phyloP scores from a whole-genome alignment of 345 rosid species.

The Eucalyptus marginata region DNA sequence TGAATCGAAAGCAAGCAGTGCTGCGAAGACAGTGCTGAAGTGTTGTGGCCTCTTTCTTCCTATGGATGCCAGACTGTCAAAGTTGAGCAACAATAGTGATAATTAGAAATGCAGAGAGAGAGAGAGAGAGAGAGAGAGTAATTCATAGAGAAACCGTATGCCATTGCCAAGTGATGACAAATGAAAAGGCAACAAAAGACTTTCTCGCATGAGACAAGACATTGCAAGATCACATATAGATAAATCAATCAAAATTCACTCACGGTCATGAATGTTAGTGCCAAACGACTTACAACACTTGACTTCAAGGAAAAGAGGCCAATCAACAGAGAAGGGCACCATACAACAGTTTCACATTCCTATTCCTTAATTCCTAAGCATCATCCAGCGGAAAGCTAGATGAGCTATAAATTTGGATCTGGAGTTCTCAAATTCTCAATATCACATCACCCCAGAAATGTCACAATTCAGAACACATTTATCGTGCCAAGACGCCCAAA shows the following conservation, averaged over 20 bases:
- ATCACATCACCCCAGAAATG: neutral
- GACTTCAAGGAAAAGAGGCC: neutral
- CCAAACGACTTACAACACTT: neutral
- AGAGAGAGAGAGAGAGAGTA: neutral
- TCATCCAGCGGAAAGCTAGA: neutral
- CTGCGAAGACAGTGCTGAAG: constrained; percentile 57
- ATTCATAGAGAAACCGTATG: neutral
- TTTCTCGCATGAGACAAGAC: neutral
- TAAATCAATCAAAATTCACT: neutral
- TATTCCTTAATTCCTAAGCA: neutral
- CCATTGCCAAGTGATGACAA: neutral
- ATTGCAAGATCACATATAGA: neutral
- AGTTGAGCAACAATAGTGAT: neutral
- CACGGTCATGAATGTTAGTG: neutral
- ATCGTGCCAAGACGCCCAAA: neutral
- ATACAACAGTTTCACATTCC: neutral
- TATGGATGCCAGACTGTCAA: constrained; percentile 81
- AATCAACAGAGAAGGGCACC: neutral
- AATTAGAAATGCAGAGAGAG: constrained; percentile 6
- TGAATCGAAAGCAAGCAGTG: constrained; percentile 65
- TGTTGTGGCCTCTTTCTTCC: constrained; percentile 78
- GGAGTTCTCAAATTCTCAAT: neutral
- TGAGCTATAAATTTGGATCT: neutral
- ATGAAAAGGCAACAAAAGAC: neutral
- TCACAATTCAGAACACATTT: neutral